Base-by-base conservation (phyloP, 257 asterid genomes). In the Nicotiana benthamiana region DNA sequence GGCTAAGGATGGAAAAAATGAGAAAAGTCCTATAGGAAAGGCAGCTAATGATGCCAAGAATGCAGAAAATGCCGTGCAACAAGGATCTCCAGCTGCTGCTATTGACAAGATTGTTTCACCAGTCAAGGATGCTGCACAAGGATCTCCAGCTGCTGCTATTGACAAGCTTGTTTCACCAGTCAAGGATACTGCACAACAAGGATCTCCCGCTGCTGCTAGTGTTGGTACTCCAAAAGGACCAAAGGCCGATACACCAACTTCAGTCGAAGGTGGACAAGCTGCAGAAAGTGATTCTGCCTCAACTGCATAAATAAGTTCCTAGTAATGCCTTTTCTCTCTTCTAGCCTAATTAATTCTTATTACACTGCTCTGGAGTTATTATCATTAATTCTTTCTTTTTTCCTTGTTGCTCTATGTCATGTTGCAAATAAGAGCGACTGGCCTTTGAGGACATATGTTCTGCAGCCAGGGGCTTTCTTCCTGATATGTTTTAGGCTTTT, bases 221-320 rank as follows among this genome's bases (percentile, higher is more conserved):
- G 46, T 30, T 43, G 82, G 75, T 10, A 75, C 85, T 79, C 80
- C 89, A 56, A 83, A 87, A 75, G 81, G 82, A 26, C 77, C 86
- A 18, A 83, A 80, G 48, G 70, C 78, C 2, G 88, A 24, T 54
- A 89, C 84, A 18, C 0, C 87, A 32, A 62, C 93, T 57, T 84
- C 80, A 27, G 54, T 26, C 5, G 82, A 76, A 77, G 85, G 86
- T 4, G 79, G 86, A 26, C 70, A 83, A 74, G 82, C 24, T 30
- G 80, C 32, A 75, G 86, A 87, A 82, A 86, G 74, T 67, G 86
- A 85, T 65, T 36, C 89, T 80, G 66, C 80, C 40, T 9, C 62
- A 34, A 26, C 48, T 46, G 80, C 80, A 65, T 89, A 82, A 86
- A n/a, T 63, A 59, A 80, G 70, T 65, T 56, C 64, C 15, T 43